A percentile compares a stretch with the other conserved stretches of the same genome.
Conservation (phyloP, 2,329 filamentous ascomycete species). For the Penicillium digitatum region DNA sequence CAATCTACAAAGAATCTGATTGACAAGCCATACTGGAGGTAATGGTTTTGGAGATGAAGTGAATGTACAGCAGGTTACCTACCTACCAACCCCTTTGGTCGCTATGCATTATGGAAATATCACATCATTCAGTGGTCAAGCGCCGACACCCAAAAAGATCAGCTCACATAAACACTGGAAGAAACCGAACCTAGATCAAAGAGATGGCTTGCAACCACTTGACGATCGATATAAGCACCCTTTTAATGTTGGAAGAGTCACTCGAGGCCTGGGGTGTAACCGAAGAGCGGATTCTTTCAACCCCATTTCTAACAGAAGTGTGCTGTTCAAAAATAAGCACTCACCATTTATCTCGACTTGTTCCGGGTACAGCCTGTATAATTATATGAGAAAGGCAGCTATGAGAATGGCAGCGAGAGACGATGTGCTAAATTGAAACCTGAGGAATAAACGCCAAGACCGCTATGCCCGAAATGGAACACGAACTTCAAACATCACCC, state of each 20-base stretch:
- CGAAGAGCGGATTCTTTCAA: not conserved
- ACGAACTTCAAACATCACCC: constrained; percentile 13
- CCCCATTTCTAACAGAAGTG: not conserved
- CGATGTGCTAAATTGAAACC: not conserved
- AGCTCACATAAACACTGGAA: not conserved
- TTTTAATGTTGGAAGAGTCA: not conserved
- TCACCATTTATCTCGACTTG: not conserved
- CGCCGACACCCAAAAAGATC: not conserved
- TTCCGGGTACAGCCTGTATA: not conserved
- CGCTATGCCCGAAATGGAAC: constrained; percentile 4
- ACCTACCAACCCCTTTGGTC: not conserved
- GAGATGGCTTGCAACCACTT: not conserved
- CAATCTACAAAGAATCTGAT: not conserved
- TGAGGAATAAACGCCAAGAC: constrained; percentile 5
- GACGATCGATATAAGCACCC: not conserved
- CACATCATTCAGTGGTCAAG: not conserved
- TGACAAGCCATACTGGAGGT: not conserved
- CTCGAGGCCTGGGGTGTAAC: not conserved
- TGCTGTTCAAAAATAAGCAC: not conserved
- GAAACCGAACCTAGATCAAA: too few species aligned
- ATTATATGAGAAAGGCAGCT: not conserved
- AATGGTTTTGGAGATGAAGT: not conserved
- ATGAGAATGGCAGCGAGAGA: too few species aligned
- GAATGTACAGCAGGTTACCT: not conserved
- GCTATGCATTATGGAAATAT: not conserved